These are phyloP conservation scores for Sistotremastrum niveocremeum DNA, from an alignment of 768 basidiomycete species.

Conservation along the genomic window DNA sequence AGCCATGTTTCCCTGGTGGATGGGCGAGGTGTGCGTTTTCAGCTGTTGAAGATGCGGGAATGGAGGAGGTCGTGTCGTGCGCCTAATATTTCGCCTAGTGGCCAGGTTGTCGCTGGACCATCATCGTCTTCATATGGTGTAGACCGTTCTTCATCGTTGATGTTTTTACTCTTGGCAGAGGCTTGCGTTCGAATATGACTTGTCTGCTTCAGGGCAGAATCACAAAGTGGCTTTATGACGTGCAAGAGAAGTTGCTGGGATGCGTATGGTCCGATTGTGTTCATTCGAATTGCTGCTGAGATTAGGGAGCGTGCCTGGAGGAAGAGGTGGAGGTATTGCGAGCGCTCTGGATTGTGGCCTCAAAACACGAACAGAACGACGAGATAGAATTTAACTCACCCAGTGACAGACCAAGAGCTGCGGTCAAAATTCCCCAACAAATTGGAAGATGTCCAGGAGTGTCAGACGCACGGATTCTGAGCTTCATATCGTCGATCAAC, in stretches of 20 bases:
- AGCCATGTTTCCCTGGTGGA: conserved; percentile 1
- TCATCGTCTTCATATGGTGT: conserved; percentile 16
- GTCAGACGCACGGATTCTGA: conserved; percentile 46
- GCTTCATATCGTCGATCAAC: conserved; percentile 59
- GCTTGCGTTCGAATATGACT: conserved; percentile 36
- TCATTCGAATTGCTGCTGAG: conserved; percentile 86
- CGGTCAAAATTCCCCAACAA: conserved; percentile 83
- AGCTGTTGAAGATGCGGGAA: conserved; percentile 93
- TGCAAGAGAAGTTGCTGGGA: conserved; percentile 81
- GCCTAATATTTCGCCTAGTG: conserved; percentile 84
- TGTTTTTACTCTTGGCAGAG: conserved; percentile 3
- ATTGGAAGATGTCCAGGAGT: conserved; percentile 74
- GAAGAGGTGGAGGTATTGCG: conserved; percentile 83
- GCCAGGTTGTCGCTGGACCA: conserved; percentile 88
- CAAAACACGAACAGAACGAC: neutral
- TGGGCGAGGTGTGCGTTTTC: neutral
- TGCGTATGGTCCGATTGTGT: conserved; percentile 83
- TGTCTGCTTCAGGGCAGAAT: conserved; percentile 25
- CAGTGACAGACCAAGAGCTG: conserved; percentile 55
- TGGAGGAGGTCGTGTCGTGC: conserved; percentile 89
- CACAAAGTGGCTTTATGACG: conserved; percentile 52
- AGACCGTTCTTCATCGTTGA: neutral
- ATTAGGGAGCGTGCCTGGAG: conserved; percentile 82
- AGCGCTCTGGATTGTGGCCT: conserved; percentile 39
- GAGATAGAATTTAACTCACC: conserved; percentile 30